Conservation (phyloP, 768 basidiomycete genomes). For the Tricholoma matsutake region DNA sequence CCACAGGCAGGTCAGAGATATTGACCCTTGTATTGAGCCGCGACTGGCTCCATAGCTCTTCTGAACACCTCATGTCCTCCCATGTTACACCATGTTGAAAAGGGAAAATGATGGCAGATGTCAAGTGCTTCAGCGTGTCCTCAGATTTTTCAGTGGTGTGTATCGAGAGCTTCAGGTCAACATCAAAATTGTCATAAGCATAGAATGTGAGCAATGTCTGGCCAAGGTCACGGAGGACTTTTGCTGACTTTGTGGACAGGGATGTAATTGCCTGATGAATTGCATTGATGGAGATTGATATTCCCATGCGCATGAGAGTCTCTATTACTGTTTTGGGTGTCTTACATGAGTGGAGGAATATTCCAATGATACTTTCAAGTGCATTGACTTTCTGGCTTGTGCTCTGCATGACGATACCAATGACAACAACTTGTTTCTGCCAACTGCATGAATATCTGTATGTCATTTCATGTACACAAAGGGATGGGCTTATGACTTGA, state of each 20-base stretch:
- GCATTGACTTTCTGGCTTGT: not conserved
- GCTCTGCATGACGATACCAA: not conserved
- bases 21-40: no score
- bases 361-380: not conserved
- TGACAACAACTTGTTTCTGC: not conserved
- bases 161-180: not conserved
- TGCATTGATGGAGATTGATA: not conserved
- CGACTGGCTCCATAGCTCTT: no score
- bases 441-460: no score
- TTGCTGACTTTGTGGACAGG: not conserved
- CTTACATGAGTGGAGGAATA: not conserved
- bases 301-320: not conserved
- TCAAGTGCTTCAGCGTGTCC: constrained; percentile 18
- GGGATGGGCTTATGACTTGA: no score
- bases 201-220: constrained; percentile 11
- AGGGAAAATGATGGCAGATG: constrained; percentile 5
- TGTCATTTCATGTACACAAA: no score
- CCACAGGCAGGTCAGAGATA: no score
- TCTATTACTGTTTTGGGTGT: not conserved
- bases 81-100: no score
- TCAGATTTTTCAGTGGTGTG: not conserved
- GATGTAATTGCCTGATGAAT: not conserved
- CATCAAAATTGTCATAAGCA: constrained; percentile 17
- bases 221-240: not conserved
- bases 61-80: no score